Percentiles rank a stretch among this genome's conserved stretches.
phyloP scores from a whole-genome alignment of 495 filamentous ascomycete species.

The Parachaetomium inaequale region DNA sequence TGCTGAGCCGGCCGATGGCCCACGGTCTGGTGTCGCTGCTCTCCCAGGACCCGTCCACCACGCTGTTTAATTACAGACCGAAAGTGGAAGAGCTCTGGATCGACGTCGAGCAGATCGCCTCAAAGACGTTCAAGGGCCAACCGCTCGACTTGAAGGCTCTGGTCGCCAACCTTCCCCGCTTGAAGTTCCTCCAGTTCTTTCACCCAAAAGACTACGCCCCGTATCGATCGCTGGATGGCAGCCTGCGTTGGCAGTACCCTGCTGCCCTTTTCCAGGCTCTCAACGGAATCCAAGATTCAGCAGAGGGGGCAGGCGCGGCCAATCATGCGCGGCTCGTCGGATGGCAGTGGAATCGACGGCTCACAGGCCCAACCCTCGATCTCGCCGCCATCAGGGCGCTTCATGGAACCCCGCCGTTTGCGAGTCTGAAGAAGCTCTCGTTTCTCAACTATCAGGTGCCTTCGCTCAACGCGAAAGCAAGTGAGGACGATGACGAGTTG shows the following conservation, averaged over 20 bases:
- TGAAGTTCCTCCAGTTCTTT: conserved; percentile 54
- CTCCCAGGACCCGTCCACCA: conserved; percentile 39
- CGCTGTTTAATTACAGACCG: conserved; percentile 51
- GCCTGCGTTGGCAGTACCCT: conserved; percentile 62
- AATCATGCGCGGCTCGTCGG: conserved; percentile 47
- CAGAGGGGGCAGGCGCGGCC: not conserved
- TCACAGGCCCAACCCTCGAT: conserved; percentile 49
- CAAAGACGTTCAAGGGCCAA: conserved; percentile 32
- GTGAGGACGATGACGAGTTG: conserved; percentile 30
- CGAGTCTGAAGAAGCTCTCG: conserved; percentile 53
- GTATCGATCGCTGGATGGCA: conserved; percentile 45
- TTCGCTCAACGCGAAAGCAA: conserved; percentile 25
- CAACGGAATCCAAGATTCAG: conserved; percentile 13
- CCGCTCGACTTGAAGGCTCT: conserved; percentile 43
- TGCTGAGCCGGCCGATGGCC: conserved; percentile 47
- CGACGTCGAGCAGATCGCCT: conserved; percentile 49
- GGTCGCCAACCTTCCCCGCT: conserved; percentile 42
- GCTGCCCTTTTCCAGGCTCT: conserved; percentile 56
- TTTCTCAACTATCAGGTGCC: conserved; percentile 62
- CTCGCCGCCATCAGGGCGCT: conserved; percentile 46
- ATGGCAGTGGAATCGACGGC: conserved; percentile 78
- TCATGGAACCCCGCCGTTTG: conserved; percentile 60
- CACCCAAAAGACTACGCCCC: conserved; percentile 54
- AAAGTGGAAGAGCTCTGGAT: conserved; percentile 70
- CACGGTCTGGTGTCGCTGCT: conserved; percentile 38